Percentiles rank a stretch among this genome's conserved stretches.
phyloP scores from a whole-genome alignment of 345 rosid species.

The Angophora floribunda region DNA sequence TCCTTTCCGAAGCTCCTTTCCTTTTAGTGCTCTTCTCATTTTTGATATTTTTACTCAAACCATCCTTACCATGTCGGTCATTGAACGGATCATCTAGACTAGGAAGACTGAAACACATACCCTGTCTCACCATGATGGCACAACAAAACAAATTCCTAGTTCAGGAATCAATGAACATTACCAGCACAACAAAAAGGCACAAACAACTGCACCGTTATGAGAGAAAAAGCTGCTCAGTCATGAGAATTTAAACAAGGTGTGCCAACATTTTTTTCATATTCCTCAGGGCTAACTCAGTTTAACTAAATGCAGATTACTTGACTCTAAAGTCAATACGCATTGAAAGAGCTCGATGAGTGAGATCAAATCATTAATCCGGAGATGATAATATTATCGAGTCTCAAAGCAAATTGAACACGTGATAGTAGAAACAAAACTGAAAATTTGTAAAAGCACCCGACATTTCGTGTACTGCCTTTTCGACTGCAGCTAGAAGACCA shows the following conservation, averaged over 20 bases:
- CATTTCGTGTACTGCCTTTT: neutral
- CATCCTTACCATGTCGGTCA: conserved; percentile 40
- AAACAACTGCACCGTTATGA: neutral
- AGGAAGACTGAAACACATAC: conserved; percentile 96
- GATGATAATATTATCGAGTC: neutral
- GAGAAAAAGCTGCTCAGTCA: neutral
- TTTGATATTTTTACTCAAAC: conserved; percentile 6
- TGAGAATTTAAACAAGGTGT: neutral
- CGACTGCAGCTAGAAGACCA: neutral
- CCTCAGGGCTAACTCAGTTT: neutral
- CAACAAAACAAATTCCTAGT: neutral
- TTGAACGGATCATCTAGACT: conserved; percentile 69
- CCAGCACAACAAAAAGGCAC: neutral
- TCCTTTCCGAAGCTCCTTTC: neutral
- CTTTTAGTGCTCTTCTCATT: conserved; percentile 7
- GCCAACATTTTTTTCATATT: neutral
- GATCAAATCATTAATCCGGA: neutral
- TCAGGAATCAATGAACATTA: neutral
- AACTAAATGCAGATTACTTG: neutral
- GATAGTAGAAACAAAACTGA: neutral
- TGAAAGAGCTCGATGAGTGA: neutral
- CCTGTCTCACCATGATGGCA: conserved; percentile 15
- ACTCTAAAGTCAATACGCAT: neutral
- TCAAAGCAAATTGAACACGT: neutral
- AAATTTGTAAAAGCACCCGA: neutral